Conservation (phyloP, 768 basidiomycete species). For the Boletus eberwhitei region DNA sequence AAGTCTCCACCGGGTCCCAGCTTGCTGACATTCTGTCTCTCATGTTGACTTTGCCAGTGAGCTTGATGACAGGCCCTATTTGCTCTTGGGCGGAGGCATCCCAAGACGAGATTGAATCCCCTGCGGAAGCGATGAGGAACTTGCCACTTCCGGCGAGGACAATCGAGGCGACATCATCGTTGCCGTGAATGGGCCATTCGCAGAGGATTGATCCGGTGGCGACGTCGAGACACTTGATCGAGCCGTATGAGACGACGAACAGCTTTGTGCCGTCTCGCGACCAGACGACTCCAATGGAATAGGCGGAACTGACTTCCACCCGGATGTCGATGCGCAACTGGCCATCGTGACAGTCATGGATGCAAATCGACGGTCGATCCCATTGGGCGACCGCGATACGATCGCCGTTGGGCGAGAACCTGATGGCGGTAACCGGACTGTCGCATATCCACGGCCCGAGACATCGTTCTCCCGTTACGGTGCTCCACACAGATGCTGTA, state of each 20-base stretch:
- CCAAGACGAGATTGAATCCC: not conserved
- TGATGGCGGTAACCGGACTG: not conserved
- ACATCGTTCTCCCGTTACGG: not conserved
- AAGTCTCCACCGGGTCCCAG: too few relatives aligned
- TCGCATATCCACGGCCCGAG: not conserved
- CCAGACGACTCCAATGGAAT: not conserved
- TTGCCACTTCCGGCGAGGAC: not conserved
- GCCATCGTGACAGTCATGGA: not conserved
- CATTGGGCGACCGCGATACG: not conserved
- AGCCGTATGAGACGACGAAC: not conserved
- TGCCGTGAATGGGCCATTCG: not conserved
- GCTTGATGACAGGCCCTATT: not conserved
- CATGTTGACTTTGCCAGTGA: not conserved
- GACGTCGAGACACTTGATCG: not conserved
- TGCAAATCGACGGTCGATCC: not conserved
- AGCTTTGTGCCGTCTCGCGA: not conserved
- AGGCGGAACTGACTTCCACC: not conserved
- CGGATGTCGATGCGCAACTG: not conserved
- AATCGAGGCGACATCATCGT: not conserved
- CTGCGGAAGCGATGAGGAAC: not conserved
- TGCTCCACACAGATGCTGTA: not conserved
- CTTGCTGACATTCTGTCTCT: too few relatives aligned
- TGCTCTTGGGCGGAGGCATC: not conserved
- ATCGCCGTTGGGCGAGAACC: not conserved
- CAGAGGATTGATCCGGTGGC: not conserved